Percentiles rank a stretch among this genome's conserved stretches.
phyloP scores from a whole-genome alignment of 371 early-diverging fungal species.

The Mortierella sp. region DNA sequence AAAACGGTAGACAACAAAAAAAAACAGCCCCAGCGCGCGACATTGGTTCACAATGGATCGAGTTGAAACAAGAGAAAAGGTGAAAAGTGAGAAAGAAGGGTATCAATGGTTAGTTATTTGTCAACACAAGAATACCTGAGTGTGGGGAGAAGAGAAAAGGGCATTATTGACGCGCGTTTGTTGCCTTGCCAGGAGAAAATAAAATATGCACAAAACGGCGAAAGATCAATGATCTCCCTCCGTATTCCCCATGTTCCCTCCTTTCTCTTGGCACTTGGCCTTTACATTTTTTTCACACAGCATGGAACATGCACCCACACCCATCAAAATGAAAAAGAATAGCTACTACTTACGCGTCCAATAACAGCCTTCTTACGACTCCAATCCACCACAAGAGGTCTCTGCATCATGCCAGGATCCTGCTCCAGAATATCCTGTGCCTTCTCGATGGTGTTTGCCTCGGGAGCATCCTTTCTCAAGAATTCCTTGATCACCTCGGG shows the following conservation, averaged over 20 bases:
- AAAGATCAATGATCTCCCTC: neutral
- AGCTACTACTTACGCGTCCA: conserved; percentile 31
- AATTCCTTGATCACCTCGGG: conserved; percentile 25
- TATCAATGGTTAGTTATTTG: neutral
- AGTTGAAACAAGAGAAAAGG: too few relatives aligned
- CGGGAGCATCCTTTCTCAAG: conserved; percentile 31
- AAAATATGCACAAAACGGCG: neutral
- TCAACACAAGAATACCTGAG: neutral
- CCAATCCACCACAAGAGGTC: conserved; percentile 36
- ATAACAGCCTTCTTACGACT: conserved; percentile 31
- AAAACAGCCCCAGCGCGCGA: neutral
- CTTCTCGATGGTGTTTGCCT: conserved; percentile 19
- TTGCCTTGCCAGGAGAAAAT: too few relatives aligned
- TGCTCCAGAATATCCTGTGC: conserved; percentile 25
- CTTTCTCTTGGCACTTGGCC: neutral
- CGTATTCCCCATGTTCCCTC: neutral
- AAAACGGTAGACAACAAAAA: neutral
- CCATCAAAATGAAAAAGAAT: neutral
- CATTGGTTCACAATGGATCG: neutral
- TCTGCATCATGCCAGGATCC: conserved; percentile 26
- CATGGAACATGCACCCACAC: neutral
- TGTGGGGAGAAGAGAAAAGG: too few relatives aligned
- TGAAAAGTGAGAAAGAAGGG: too few relatives aligned
- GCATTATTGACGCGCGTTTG: too few relatives aligned
- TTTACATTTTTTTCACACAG: neutral